Conservation (phyloP, 1,139 yeast genomes). For the Debaryomycetaceae sp. region DNA sequence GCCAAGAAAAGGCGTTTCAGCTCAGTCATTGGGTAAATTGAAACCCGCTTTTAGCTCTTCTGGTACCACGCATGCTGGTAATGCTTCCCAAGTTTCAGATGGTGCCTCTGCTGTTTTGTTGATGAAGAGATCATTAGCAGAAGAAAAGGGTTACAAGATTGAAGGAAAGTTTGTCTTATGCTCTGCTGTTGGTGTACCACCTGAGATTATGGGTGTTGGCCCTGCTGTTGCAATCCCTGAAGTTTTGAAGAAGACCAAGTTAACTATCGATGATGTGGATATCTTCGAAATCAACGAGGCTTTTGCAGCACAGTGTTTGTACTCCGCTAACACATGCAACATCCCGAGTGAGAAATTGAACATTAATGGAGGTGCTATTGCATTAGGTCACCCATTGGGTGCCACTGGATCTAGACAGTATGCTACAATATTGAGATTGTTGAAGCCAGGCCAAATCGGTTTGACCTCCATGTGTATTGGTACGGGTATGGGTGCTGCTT, state of each 20-base stretch:
- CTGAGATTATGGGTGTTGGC: slow-evolving; percentile 96
- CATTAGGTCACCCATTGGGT: slow-evolving; percentile 94
- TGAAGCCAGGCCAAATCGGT: slow-evolving; percentile 78
- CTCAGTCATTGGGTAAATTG: slow-evolving; percentile 66
- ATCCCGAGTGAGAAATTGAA: slow-evolving; percentile 74
- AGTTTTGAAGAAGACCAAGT: slow-evolving; percentile 62
- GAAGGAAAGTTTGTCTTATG: slow-evolving; percentile 76
- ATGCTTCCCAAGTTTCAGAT: slow-evolving; percentile 89
- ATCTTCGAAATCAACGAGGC: slow-evolving; percentile 93
- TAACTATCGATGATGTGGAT: slow-evolving; percentile 62
- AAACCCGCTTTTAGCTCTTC: slow-evolving; percentile 83
- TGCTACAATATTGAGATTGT: slow-evolving; percentile 80
- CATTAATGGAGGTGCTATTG: slow-evolving; percentile 95
- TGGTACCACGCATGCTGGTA: slow-evolving; percentile 92
- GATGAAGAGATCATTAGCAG: slow-evolving; percentile 86
- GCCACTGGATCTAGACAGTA: slow-evolving; percentile 95
- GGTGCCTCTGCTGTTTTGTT: slow-evolving; percentile 91
- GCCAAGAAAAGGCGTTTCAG: slow-evolving; percentile 83
- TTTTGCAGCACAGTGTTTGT: slow-evolving; percentile 90
- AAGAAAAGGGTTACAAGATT: slow-evolving; percentile 60
- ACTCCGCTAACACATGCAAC: slow-evolving; percentile 62
- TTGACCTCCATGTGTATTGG: slow-evolving; percentile 96
- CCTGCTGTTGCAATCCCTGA: slow-evolving; percentile 92
- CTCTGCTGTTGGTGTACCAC: slow-evolving; percentile 85
- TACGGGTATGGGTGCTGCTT: slow-evolving; percentile 98